These are phyloP conservation scores for Auricularia cornea DNA, from an alignment of 768 basidiomycete species.

Conservation along the genomic window DNA sequence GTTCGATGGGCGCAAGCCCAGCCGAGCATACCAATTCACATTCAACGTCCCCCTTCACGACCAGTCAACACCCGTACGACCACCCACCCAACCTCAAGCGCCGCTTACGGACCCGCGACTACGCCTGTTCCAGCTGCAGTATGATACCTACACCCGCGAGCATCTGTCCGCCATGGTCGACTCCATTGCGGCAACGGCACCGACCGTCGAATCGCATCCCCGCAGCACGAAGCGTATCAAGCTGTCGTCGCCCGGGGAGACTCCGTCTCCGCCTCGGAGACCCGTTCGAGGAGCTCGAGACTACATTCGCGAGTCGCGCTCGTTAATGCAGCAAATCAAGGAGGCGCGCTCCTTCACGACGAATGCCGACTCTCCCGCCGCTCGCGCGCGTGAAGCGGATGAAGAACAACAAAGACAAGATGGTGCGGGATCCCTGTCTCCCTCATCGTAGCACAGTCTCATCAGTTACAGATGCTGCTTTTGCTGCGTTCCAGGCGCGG, in stretches of 20 bases:
- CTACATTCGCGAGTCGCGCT: slow-evolving; percentile 69
- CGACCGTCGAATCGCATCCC: slow-evolving; percentile 50
- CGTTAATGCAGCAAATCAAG: slow-evolving; percentile 74
- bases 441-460: background rate
- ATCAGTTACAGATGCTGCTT: background rate
- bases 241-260: slow-evolving; percentile 59
- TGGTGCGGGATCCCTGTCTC: background rate
- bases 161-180: slow-evolving; percentile 92
- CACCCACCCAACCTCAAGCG: slow-evolving; percentile 27
- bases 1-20: slow-evolving; percentile 36
- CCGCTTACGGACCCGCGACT: slow-evolving; percentile 61
- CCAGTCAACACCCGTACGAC: slow-evolving; percentile 14
- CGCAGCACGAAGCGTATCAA: slow-evolving; percentile 76
- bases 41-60: slow-evolving; percentile 42
- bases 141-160: slow-evolving; percentile 93
- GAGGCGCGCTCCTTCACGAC: slow-evolving; percentile 71
- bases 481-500: too few species aligned
- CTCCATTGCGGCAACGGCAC: slow-evolving; percentile 78
- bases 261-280: slow-evolving; percentile 8
- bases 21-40: slow-evolving; percentile 59
- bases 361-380: slow-evolving; percentile 34
- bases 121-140: slow-evolving; percentile 85
- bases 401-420: background rate
- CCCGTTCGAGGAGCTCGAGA: slow-evolving; percentile 35
- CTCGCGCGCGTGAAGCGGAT: background rate